These are phyloP conservation scores for Paraphoma sp. DNA, from an alignment of 2,329 filamentous ascomycete species.

Conservation along the genomic window DNA sequence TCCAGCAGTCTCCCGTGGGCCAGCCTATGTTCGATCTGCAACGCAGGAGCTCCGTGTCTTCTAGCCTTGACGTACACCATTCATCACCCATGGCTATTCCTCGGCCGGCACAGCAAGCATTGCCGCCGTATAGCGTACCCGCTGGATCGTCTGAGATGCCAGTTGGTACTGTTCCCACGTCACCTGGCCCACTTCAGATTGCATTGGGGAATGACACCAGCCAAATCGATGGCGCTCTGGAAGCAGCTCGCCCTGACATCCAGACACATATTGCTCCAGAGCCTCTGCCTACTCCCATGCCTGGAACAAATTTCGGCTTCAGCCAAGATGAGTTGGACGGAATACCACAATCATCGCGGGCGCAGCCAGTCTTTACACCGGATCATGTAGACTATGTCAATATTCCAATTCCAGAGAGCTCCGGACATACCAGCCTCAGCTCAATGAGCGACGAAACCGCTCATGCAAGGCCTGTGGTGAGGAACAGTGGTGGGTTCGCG, in stretches of 20 bases:
- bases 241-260: neutral
- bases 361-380: neutral
- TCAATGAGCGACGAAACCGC: neutral
- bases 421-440: neutral
- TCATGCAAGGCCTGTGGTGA: neutral
- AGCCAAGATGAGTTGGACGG: conserved; percentile 6
- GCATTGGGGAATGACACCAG: conserved; percentile 23
- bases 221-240: conserved; percentile 2
- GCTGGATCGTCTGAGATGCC: conserved; percentile 13
- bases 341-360: neutral
- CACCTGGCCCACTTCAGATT: conserved; percentile 37
- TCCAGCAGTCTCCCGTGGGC: conserved; percentile 31
- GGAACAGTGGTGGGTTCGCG: no score
- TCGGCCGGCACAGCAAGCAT: conserved; percentile 10
- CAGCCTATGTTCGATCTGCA: conserved; percentile 32
- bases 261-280: conserved; percentile 1
- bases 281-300: conserved; percentile 28
- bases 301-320: conserved; percentile 30
- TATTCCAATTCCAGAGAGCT: neutral
- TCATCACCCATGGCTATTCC: conserved; percentile 41
- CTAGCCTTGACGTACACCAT: conserved; percentile 26
- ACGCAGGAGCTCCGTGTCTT: conserved; percentile 15
- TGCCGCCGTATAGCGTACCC: neutral
- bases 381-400: conserved; percentile 17
- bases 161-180: conserved; percentile 33